Base-by-base conservation (phyloP, 2,329 filamentous ascomycete species). In the Fusarium tupiense region DNA sequence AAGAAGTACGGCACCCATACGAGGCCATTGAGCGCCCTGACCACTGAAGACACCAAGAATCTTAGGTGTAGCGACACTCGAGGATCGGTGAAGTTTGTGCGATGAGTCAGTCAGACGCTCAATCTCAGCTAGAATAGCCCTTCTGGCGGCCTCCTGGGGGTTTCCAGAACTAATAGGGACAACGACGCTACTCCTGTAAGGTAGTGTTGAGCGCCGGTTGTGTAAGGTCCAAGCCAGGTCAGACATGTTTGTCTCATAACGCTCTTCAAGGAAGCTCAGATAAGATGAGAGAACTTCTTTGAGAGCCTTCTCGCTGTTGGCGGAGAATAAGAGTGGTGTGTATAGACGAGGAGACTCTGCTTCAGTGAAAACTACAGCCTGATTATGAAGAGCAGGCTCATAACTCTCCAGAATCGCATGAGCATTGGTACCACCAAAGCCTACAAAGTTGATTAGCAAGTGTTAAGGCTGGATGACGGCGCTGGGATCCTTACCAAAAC, bases 381-480 rank as follows among this genome's bases (percentile, higher is more conserved):
- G 35, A 2, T 8, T 37, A 2, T 37, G 12, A 17, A 10, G 24
- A 14, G 8, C 19, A 8, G n/a, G 43, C 35, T 59, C 50, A 7
- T 67, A 67, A 8, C 61, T 67, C 40, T 69, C 66, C 3, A 69
- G 6, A 5, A 74, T 74, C 0, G 65, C 71, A 24, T 73, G 71
- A 3, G 57, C 64, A 38, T 73, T 73, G 3, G 64, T 72, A 7
- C 71, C 71, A 6, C 71, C 71, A 10, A 72, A 72, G 0, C 67
- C 61, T 59, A 19, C 3, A 7, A 24, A 9, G 3, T 2, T 20
- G 10, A 13, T 46, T 33, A 31, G 13, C 1, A 13, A n/a, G 9
- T 17, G 22, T 31, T 2, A 8, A 16, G 2, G 0, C 4, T 3
- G 9, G 5, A 20, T 17, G 26, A 17, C 10, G 2, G 14, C 5